Conservation (phyloP, 106 monocot species). For the Dendrobium officinale region DNA sequence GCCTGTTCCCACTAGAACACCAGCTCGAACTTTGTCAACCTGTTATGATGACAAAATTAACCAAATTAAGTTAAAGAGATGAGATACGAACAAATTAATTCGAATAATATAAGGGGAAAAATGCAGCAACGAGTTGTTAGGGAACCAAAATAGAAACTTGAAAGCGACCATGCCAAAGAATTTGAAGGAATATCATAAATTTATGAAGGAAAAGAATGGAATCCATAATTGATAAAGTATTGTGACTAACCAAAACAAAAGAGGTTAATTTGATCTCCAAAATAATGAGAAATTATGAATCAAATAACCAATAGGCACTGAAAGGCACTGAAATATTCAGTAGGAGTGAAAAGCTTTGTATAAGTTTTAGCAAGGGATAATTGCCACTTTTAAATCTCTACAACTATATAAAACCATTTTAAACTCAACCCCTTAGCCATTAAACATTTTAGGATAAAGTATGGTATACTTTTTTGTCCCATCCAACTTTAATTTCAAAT, state of each 20-base stretch:
- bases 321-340: not conserved
- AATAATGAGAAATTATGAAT: not conserved
- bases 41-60: constrained; percentile 15
- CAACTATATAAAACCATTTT: not conserved
- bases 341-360: not conserved
- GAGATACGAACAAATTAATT: not conserved
- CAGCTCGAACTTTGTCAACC: constrained; percentile 90
- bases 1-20: constrained; percentile 89
- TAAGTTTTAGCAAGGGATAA: not conserved
- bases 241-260: not conserved
- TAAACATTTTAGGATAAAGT: not conserved
- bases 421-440: not conserved
- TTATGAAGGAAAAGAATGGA: not conserved
- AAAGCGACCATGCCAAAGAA: not conserved
- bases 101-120: not conserved
- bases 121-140: not conserved
- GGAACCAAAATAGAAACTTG: not conserved
- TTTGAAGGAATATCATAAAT: not conserved
- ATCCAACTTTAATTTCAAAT: not conserved
- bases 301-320: not conserved
- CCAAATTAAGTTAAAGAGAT: not conserved
- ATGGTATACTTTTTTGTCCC: not conserved
- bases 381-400: not conserved
- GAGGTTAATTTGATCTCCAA: not conserved
- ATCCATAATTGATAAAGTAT: not conserved